Evolutionary conservation across 371 early-diverging fungal genomes (phyloP), one percentile per base, ranked within the genome.

Genomic region (Mortierella sp.): DNA sequence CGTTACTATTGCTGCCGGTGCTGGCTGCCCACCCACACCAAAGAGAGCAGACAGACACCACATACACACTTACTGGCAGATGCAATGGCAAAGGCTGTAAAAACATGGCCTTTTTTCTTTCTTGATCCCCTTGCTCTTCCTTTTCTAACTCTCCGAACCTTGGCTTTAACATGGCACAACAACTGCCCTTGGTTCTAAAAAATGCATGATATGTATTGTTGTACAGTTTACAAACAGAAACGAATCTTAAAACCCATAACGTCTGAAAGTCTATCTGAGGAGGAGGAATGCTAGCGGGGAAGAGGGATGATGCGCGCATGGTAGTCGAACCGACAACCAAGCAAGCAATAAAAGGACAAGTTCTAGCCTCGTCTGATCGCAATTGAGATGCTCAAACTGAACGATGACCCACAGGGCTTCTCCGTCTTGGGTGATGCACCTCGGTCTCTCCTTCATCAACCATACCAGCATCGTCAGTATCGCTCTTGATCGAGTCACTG

Each of bases 161-260:
- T 28, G 50, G 31, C 19, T 21, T 37, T 8, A 19, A 61, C n/a
- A 54, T 28, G 16, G 31, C 40, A 3, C 64, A 31, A 16, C 50
- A 16, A 16, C 50, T 11, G 19, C 64, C 40, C 37, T 64, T 70
- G 70, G 57, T 13, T 54, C 2, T 50, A 37, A 37, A 16, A 37
- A 67, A 67, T 67, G 67, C 40, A 40, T 48, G 46, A 44, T 71
- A 44, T 71, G 46, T 46, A n/a, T 70, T 70, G 71, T 46, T 44
- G 50, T 46, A 46, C 48, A 26, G 46, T 70, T 13, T n/a, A 37
- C 34, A 9, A 9, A 21, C 34, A 67, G 34, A 61, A 34, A 5
- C 2, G 28, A 10, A 9, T 64, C 37, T 24, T 34, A 21, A 14
- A 6, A 8, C 34, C 64, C 37, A 67, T 67, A 37, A 40, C 40